These are phyloP conservation scores for Mollisiaceae sp. DNA, from an alignment of 2,329 filamentous ascomycete genomes.

Conservation along the genomic window DNA sequence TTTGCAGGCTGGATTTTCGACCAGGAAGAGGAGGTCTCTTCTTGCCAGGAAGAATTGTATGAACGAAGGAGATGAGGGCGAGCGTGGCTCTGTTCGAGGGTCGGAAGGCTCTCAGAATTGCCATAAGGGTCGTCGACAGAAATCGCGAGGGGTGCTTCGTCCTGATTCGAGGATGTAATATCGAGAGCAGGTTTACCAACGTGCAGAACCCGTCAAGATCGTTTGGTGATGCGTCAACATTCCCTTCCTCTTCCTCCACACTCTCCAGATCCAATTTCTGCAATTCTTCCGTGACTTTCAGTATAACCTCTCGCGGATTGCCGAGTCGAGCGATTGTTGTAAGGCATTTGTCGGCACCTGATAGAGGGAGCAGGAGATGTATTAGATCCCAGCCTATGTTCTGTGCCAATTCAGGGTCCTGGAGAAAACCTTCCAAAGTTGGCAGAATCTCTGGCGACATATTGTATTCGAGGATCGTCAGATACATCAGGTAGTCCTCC, in stretches of 20 bases:
- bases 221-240: background rate
- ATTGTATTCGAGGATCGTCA: constrained; percentile 78
- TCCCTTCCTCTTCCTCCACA: constrained; percentile 28
- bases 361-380: constrained; percentile 71
- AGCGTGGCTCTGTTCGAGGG: constrained; percentile 70
- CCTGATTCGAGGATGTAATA: constrained; percentile 75
- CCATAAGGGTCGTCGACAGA: constrained; percentile 75
- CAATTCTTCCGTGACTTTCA: constrained; percentile 78
- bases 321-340: constrained; percentile 77
- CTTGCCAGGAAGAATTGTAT: constrained; percentile 65
- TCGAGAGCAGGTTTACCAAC: constrained; percentile 72
- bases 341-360: constrained; percentile 72
- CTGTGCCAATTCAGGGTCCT: constrained; percentile 70
- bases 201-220: constrained; percentile 64
- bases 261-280: constrained; percentile 47
- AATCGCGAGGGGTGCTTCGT: constrained; percentile 81
- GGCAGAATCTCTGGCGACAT: constrained; percentile 70
- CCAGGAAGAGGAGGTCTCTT: constrained; percentile 67
- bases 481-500: constrained; percentile 74
- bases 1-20: constrained; percentile 61
- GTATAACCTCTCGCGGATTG: constrained; percentile 80
- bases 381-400: constrained; percentile 88
- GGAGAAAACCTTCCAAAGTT: constrained; percentile 69
- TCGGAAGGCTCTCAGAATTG: constrained; percentile 70
- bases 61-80: constrained; percentile 72